Percentiles rank a stretch among this genome's conserved stretches.
phyloP scores from a whole-genome alignment of 2,329 filamentous ascomycete species.

The Epichloe bromicola region DNA sequence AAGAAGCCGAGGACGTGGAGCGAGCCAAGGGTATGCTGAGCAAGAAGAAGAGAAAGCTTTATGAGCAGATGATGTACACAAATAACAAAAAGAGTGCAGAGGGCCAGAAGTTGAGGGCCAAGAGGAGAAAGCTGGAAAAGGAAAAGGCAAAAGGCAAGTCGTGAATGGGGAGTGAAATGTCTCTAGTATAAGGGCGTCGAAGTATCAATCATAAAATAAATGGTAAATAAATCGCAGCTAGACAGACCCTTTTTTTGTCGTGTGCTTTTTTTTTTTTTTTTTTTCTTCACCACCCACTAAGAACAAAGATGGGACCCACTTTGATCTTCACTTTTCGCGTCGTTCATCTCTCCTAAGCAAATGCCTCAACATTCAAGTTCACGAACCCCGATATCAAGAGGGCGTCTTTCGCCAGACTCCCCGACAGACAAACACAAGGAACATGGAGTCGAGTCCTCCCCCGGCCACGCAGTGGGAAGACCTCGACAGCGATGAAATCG shows the following conservation, averaged over 20 bases:
- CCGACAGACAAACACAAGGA: not conserved
- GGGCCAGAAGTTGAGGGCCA: constrained; percentile 72
- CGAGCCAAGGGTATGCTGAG: constrained; percentile 96
- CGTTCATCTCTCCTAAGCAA: no score
- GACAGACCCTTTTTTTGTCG: no score
- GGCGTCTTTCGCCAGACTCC: not conserved
- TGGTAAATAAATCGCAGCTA: not conserved
- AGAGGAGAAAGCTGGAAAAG: constrained; percentile 83
- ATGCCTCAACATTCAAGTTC: no score
- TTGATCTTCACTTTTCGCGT: not conserved
- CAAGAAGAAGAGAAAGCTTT: constrained; percentile 93
- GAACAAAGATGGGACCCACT: not conserved
- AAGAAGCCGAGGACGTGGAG: constrained; percentile 79
- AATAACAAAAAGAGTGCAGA: constrained; percentile 89
- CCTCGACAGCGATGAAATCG: constrained; percentile 32
- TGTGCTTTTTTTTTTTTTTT: not conserved
- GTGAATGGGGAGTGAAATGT: constrained; percentile 8
- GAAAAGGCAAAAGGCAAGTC: constrained; percentile 32
- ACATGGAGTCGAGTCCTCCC: not conserved
- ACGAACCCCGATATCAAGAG: no score
- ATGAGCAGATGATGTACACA: constrained; percentile 94
- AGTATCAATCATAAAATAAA: not conserved
- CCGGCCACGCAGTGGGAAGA: constrained; percentile 21
- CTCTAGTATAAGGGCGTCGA: no score
- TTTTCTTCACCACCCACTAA: not conserved